Base-by-base conservation (phyloP, 441 rosid genomes). In the Macaranga tanarius region DNA sequence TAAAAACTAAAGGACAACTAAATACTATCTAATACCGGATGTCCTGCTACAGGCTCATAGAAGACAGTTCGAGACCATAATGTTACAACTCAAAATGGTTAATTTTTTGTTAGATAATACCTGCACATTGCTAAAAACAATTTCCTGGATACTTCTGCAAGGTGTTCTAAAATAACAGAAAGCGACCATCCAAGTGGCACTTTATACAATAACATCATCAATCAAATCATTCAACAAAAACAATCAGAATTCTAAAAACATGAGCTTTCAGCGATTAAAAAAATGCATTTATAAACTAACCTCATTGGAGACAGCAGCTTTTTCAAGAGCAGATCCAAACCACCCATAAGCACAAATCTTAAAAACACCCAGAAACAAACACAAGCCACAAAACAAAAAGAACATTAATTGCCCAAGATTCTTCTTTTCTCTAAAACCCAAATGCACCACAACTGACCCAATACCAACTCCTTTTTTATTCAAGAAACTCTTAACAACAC, bases 331-430 rank as follows among this genome's bases (percentile, higher is more conserved):
- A 75, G 97, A 92, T 85, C 98, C 90, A 78, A 91, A 83, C 97
- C 96, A 91, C 4, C 98, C 97, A 74, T 81, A 78, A 16, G 89
- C 90, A 80, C 96, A 90, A 79, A 95, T 86, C 92, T 84, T 92
- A 22, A 92, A 67, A 82, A 92, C 87, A 57, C 98, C 97, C 80
- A 91, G 67, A 80, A 92, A 90, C 84, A 95, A 87, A 79, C 97
- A 95, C 10, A 82, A 78, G 63, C 92, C 96, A 72, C 93, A 95
- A 42, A 92, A 93, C 17, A 75, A 62, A 40, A 90, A 85, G 83
- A 95, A 93, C 93, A 92, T 87, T 89, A 83, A 86, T 42, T 88
- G 98, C 3, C 96, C 92, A 20, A 95, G 83, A 75, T 85, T 88
- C 85, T 82, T 95, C 89, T 70, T 89, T 77, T 85, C 93, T 75